Base-by-base conservation (phyloP, 768 basidiomycete genomes). In the Lactifluus piperatus region DNA sequence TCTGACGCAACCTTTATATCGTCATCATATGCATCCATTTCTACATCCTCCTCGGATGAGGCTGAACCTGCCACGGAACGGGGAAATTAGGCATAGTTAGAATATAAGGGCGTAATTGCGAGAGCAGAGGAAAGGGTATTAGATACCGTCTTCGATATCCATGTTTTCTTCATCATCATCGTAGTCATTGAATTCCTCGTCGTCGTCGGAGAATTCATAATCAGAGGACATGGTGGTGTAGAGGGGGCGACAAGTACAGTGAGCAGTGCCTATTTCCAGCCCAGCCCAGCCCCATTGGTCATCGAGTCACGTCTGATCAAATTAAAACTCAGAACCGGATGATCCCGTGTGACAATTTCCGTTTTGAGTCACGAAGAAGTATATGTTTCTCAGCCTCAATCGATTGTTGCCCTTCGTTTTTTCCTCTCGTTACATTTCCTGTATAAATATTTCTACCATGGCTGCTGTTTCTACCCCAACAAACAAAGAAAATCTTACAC, bases 401-500 rank as follows among this genome's bases (percentile, higher is more conserved):
- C 43, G 43, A 44, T 44, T 44, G 7, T 44, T 44, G 22, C 43
- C 2, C 43, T 44, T 20, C 9, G 8, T 9, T 49, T n/a, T 8
- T 36, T 43, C 36, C 22, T 46, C 9, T 36, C 56, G 55, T 51
- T 11, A 20, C 18, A 44, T 53, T 34, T 24, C 37, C 16, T 46
- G 8, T 13, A 27, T 4, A n/a, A 3, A 20, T 29, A 14, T 36
- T 13, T 18, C 45, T 63, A 67, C 34, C 3, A 79, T 79, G 78
- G 71, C 75, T 2, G 50, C 75, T 39, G 76, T 77, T 37, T 56
- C 62, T 18, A 58, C 70, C 9, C 68, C 69, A 11, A 63, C 66
- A 14, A 82, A 79, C 43, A 92, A 94, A 67, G 90, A 89, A 50
- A 90, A 97, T 64, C 80, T 99, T 52, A 90, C 84, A 61, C 92